Base-by-base conservation (phyloP, 2,329 filamentous ascomycete genomes). In the Stenocarpella maydis region DNA sequence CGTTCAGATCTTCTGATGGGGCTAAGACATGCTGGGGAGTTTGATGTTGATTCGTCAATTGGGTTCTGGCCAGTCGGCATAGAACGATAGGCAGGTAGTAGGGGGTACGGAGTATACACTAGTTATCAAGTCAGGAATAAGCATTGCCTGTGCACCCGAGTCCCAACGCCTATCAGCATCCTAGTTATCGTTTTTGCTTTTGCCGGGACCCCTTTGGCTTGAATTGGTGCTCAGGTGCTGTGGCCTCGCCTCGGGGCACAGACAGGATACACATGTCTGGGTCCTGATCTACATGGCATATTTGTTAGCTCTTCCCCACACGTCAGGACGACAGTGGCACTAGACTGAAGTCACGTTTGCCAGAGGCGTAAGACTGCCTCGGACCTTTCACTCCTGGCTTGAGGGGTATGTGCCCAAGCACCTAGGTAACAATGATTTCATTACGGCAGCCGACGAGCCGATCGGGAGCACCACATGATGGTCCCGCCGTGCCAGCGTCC, bases 341-440 rank as follows among this genome's bases (percentile, higher is more conserved):
- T 47, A 58, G 41, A 15, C 41, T 28, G 43, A 17, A 47, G 58
- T 31, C 28, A 45, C 26, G 28, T 41, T 31, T 41, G 41, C 41
- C 7, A 47, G 10, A 28, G 19, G 41, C 14, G 39, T 47, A 10
- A 61, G 41, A 47, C 26, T n/a, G 54, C 45, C 45, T 31, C 54
- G 54, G 54, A 60, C 21, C n/a, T 10, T 26, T 31, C n/a, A 47
- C 41, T 49, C 39, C 41, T 34, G 19, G 3, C 7, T 34, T 17
- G 41, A 61, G 58, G 58, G 41, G 41, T 41, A 39, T 8, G 9
- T 31, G 31, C 49, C 12, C 6, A 26, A 2, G 21, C n/a, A n/a
- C n/a, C n/a, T 26, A 41, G 53, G 34, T 12, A 41, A 58, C 31
- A 17, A 61, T 60, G 39, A 60, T 60, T 60, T 60, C 54, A 60